Percentiles rank a stretch among this genome's conserved stretches.
These are phyloP conservation scores for Fomitopsis pinicola DNA, from an alignment of 1,284 basidiomycete species.

Conservation along the genomic window DNA sequence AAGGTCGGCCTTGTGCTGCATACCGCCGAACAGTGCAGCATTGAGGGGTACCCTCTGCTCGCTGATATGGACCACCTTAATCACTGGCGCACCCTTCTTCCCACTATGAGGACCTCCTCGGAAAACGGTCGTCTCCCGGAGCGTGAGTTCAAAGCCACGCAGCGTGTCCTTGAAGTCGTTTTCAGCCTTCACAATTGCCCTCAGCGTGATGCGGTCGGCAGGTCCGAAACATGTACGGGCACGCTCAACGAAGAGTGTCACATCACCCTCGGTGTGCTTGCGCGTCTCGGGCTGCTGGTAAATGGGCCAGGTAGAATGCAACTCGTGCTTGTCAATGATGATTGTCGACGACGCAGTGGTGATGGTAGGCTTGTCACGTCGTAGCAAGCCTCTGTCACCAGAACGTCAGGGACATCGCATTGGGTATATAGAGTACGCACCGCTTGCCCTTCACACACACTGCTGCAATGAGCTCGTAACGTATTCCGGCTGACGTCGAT, in stretches of 20 bases:
- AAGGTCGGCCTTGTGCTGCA: slow-evolving; percentile 66
- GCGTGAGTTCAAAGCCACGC: slow-evolving; percentile 74
- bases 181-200: slow-evolving; percentile 70
- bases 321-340: slow-evolving; percentile 84
- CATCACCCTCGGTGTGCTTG: slow-evolving; percentile 58
- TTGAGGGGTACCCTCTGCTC: slow-evolving; percentile 70
- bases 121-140: slow-evolving; percentile 73
- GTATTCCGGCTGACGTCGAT: slow-evolving; percentile 56
- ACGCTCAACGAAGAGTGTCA: slow-evolving; percentile 74
- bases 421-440: slow-evolving; percentile 33
- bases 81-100: slow-evolving; percentile 56
- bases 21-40: slow-evolving; percentile 65
- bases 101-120: slow-evolving; percentile 50
- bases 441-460: slow-evolving; percentile 81
- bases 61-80: slow-evolving; percentile 47
- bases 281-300: slow-evolving; percentile 77
- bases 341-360: slow-evolving; percentile 60
- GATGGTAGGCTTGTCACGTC: slow-evolving; percentile 60
- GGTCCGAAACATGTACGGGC: slow-evolving; percentile 77
- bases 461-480: slow-evolving; percentile 82
- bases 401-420: background rate
- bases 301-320: slow-evolving; percentile 87
- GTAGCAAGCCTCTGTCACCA: slow-evolving; percentile 61
- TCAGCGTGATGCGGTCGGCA: slow-evolving; percentile 72
- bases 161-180: slow-evolving; percentile 57